A percentile compares a stretch with the other conserved stretches of the same genome.
phyloP scores from a whole-genome alignment of 306 rosid species.

The Casuarina cunninghamiana region DNA sequence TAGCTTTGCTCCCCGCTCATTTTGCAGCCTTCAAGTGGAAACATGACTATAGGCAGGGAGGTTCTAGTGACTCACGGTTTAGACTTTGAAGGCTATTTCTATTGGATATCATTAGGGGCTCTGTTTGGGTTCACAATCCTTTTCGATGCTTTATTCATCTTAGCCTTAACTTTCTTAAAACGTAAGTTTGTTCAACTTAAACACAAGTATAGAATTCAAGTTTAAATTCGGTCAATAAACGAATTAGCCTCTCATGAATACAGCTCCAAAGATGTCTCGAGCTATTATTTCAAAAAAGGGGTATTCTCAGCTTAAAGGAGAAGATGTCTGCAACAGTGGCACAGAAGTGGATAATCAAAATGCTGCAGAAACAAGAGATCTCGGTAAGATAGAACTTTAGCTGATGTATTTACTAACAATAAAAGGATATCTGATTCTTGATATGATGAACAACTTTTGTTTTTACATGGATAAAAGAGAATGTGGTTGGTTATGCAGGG shows the following conservation, averaged over 20 bases:
- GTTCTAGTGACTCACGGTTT: slow-evolving; percentile 50
- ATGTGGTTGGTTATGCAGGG: slow-evolving; percentile 41
- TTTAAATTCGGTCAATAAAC: slow-evolving; percentile 15
- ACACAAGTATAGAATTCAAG: slow-evolving; percentile 11
- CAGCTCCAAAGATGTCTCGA: slow-evolving; percentile 57
- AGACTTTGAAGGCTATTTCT: slow-evolving; percentile 42
- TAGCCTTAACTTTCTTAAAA: slow-evolving; percentile 54
- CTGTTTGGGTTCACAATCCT: slow-evolving; percentile 46
- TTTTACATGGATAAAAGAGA: background rate
- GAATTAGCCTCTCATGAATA: slow-evolving; percentile 29
- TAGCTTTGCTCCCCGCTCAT: slow-evolving; percentile 3
- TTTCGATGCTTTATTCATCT: slow-evolving; percentile 50
- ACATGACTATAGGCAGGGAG: slow-evolving; percentile 39
- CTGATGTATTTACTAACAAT: background rate
- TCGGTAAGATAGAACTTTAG: slow-evolving; percentile 37
- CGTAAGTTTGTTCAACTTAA: slow-evolving; percentile 38
- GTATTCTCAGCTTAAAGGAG: slow-evolving; percentile 35
- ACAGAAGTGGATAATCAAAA: slow-evolving; percentile 35
- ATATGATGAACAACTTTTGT: background rate
- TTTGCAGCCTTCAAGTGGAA: slow-evolving; percentile 46
- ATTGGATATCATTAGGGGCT: slow-evolving; percentile 56
- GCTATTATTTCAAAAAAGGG: slow-evolving; percentile 49
- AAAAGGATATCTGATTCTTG: background rate
- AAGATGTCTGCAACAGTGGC: slow-evolving; percentile 22
- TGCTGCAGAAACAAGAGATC: slow-evolving; percentile 39